Evolutionary conservation across 352 stramenopile genomes (phyloP).

Genomic region (Globisporangium parvum): DNA sequence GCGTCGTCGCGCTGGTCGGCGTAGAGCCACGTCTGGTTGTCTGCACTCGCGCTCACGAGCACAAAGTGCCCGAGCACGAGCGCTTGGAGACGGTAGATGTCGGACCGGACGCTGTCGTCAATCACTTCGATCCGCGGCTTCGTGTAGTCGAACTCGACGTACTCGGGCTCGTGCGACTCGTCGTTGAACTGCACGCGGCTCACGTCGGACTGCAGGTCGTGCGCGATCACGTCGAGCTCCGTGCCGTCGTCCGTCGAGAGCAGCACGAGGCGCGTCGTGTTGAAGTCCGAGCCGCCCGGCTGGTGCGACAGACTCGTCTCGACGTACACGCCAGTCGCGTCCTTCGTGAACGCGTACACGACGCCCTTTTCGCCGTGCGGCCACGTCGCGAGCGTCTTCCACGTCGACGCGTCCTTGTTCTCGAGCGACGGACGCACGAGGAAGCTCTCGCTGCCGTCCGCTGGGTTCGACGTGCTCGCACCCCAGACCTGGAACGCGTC

Average conservation of each 20-base stretch:
- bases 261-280: constrained; percentile 35
- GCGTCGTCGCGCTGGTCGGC: constrained; percentile 56
- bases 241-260: constrained; percentile 28
- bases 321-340: constrained; percentile 26
- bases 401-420: constrained; percentile 16
- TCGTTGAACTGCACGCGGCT: constrained; percentile 23
- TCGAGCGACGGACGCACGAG: constrained; percentile 17
- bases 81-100: constrained; percentile 22
- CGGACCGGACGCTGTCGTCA: constrained; percentile 19
- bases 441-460: constrained; percentile 23
- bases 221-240: constrained; percentile 23
- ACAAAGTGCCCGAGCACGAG: constrained; percentile 17
- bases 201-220: constrained; percentile 25
- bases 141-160: constrained; percentile 29
- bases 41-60: constrained; percentile 25
- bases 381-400: constrained; percentile 31
- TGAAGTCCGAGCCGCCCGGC: constrained; percentile 8
- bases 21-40: constrained; percentile 61
- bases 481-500: constrained; percentile 27
- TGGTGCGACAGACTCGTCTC: constrained; percentile 32
- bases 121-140: constrained; percentile 28
- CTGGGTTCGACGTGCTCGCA: constrained; percentile 1
- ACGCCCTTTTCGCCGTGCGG: constrained; percentile 25
- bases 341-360: constrained; percentile 22
- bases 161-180: constrained; percentile 15